Evolutionary conservation across 805 yeast species (phyloP), one percentile per base, ranked within the genome.

Genomic region (Candida michaelii): DNA sequence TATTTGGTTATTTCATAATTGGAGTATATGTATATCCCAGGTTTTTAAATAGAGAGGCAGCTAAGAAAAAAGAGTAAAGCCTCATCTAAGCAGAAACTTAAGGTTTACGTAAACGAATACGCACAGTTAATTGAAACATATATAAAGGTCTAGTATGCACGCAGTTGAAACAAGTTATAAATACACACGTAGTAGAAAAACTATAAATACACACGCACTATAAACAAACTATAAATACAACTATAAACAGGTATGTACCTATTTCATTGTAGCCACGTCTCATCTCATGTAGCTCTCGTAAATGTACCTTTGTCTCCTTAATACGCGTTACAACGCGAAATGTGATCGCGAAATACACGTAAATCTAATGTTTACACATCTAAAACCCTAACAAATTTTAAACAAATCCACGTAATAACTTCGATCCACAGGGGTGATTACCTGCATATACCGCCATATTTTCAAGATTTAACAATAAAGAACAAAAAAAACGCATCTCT

Each of bases 1-100:
- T 75, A 3, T 80, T 80, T 63, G 89, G 89, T 13, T 77, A 75
- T 56, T 39, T 14, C 6, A 33, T 40, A 18, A 17, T 71, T 7
- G 79, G 79, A 11, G 12, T 30, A 13, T 43, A 43, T 35, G 29
- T 39, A 5, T 13, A 11, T 24, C 44, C 35, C 3, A 29, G 36
- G 15, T 37, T 27, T 17, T n/a, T n/a, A n/a, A n/a, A n/a, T n/a
- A 11, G 13, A 4, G 19, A 24, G 19, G 5, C 30, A 3, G 13
- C 6, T 5, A 16, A 16, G 17, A 16, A 29, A n/a, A 4, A 30
- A 15, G 33, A 13, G n/a, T 30, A n/a, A n/a, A n/a, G n/a, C n/a
- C n/a, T n/a, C n/a, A n/a, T n/a, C n/a, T n/a, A n/a, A n/a, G n/a
- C n/a, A n/a, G n/a, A n/a, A n/a, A n/a, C n/a, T n/a, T n/a, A n/a